Evolutionary conservation across 2,329 filamentous ascomycete species (phyloP).

Genomic region (Pleurostoma richardsiae): DNA sequence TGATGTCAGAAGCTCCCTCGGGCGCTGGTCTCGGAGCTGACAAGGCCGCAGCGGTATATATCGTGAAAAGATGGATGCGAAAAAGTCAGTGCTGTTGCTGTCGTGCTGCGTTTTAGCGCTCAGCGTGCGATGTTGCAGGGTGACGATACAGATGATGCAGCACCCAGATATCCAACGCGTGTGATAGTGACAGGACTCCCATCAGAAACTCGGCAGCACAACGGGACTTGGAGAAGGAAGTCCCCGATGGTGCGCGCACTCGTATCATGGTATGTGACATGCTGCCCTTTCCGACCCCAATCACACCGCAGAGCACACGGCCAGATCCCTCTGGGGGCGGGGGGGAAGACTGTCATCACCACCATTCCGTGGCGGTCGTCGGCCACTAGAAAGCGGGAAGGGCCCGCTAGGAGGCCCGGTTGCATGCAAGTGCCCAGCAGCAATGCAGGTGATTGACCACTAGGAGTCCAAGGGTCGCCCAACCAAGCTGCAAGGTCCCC

Average conservation of each 20-base stretch:
- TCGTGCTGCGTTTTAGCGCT: background rate
- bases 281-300: background rate
- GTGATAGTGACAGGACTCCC: background rate
- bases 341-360: constrained; percentile 5
- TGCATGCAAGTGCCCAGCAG: background rate
- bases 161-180: background rate
- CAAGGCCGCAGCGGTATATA: too few species aligned
- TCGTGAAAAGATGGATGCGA: too few species aligned
- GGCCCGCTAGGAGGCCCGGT: too few species aligned
- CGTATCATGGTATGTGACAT: background rate
- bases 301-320: background rate
- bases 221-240: background rate
- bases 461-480: constrained; percentile 7
- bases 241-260: background rate
- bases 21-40: too few species aligned
- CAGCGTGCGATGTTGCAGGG: background rate
- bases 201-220: background rate
- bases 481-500: constrained; percentile 13
- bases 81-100: too few species aligned
- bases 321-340: too few species aligned
- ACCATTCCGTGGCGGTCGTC: background rate
- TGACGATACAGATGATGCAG: too few species aligned
- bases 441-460: constrained; percentile 8
- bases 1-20: too few species aligned
- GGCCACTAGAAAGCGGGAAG: too few species aligned